Evolutionary conservation across 129 eudicot genomes (phyloP), one percentile per base, ranked within the genome.

Genomic region (Chrysanthemum makinoi): DNA sequence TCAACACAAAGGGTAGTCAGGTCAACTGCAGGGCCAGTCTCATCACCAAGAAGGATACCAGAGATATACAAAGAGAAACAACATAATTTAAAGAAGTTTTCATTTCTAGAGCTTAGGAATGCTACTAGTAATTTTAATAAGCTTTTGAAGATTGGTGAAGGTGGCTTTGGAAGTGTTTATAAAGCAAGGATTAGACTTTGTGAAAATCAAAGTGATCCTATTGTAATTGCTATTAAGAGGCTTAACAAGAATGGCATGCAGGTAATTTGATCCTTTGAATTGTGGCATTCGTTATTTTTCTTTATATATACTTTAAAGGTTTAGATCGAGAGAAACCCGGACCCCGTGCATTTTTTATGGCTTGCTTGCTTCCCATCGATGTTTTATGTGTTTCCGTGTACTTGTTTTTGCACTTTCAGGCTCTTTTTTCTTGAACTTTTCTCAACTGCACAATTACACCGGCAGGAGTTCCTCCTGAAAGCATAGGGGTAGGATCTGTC

Each of bases 101-200:
- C 90, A 70, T 82, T 77, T 19, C 50, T 81, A 26, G 95, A 91
- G 80, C 90, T 91, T 17, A 70, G 62, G 49, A 83, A 80, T 39
- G 97, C 97, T 0, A 91, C 97, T 2, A 86, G 77, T 56, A 78
- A 79, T 73, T 91, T 91, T 84, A 86, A 80, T 39, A 85, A 81
- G 81, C 77, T 91, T 83, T 72, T 91, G 14, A 91, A 82, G 83
- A 82, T 91, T 48, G 97, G 97, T 0, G 87, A 91, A 80, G 97
- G 97, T 63, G 97, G 97, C 2, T 91, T 88, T 77, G 97, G 97
- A 43, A 80, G 78, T 70, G 97, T 91, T 60, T 91, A 91, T 78
- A 91, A 88, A 75, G 97, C 89, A 68, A 68, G 87, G 28, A 78
- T 91, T 66, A 75, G 46, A 72, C 83, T 83, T 73, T 63, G 51